Evolutionary conservation across 352 stramenopile genomes (phyloP), one percentile per base, ranked within the genome.

Genomic region (Globisporangium acanthophoron): DNA sequence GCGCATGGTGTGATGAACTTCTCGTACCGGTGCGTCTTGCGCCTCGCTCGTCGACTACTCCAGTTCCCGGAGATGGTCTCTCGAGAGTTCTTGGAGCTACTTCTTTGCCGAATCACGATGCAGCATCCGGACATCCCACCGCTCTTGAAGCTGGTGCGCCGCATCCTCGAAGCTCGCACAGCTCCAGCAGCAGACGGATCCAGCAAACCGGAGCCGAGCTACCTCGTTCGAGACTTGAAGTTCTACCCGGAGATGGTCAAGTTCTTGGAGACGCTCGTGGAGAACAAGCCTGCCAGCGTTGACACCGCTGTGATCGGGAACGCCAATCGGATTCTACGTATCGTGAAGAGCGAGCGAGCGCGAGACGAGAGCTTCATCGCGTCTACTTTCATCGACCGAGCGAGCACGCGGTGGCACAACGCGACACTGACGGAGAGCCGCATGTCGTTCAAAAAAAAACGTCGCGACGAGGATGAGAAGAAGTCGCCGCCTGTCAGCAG

Each of bases 131-230:
- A 93, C 43, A 84, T 89, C 52, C 79, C 83, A 12, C 67, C 69
- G 5, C 64, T 91, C 5, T 41, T 91, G 13, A 93, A 93, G 55
- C 48, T 90, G 18, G 67, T 93, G 29, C 80, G 83, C n/a, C 80
- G 80, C 46, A 66, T 90, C 5, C 59, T 93, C 24, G 83, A 93
- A 46, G 70, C 79, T n/a, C 76, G 80, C 20, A 69, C 63, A 4
- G 61, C 75, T 8, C 52, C 57, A n/a, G 44, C 73, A 0, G 47
- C 54, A 37, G 71, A 80, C 50, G 62, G 56, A 21, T 62, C 56
- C 29, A 70, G 56, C 39, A 80, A 76, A 15, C 56, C 69, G 21
- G 58, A 76, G 5, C 63, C 66, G 2, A 57, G 72, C 1, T 90
- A 79, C 44, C 64, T 71, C 24, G 59, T 92, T 24, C 83, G 73